Base-by-base conservation (phyloP, 306 rosid genomes). In the Trichosanthes cucumerina region DNA sequence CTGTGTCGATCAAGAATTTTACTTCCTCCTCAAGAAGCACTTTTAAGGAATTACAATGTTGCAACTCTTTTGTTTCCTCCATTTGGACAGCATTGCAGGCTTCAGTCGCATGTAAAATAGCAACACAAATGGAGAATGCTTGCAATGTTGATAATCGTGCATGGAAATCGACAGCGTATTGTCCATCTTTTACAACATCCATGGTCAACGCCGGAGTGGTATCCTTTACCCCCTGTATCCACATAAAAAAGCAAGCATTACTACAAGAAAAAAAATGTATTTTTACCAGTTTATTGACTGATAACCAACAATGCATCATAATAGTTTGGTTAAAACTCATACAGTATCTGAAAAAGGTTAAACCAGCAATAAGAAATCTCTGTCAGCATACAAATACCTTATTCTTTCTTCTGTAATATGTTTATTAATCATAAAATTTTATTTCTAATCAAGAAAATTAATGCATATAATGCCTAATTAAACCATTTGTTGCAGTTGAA, bases 51-150 rank as follows among this genome's bases (percentile, higher is more conserved):
- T 83, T 85, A 84, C 88, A 78, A 7, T 80, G 90, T 9, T 87
- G 77, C 77, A 86, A 86, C 79, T 88, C 83, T 79, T 75, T 86
- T 71, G 65, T 82, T 82, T 84, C 85, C 78, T 86, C 84, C 52
- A 75, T 69, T 41, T 83, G 69, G 1, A 80, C 58, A 31, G 82
- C 56, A 6, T 79, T 63, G 34, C 78, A 79, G 77, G 88, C 78
- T 63, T 89, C 93, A 19, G 89, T 84, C 63, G 96, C 91, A 41
- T 92, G 98, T 82, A 92, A 83, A 84, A 92, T 82, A 52, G 99
- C 88, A 79, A 96, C 89, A 79, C 97, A 90, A 28, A 89, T 87
- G 66, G 98, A 90, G 90, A 96, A 96, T 58, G 99, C 96, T 87
- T 92, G 99, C 53, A 96, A 70, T 15, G 98, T 80, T 21, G 97